Conservation (phyloP, 2,329 filamentous ascomycete species). For the Lasiodiplodia sp. region DNA sequence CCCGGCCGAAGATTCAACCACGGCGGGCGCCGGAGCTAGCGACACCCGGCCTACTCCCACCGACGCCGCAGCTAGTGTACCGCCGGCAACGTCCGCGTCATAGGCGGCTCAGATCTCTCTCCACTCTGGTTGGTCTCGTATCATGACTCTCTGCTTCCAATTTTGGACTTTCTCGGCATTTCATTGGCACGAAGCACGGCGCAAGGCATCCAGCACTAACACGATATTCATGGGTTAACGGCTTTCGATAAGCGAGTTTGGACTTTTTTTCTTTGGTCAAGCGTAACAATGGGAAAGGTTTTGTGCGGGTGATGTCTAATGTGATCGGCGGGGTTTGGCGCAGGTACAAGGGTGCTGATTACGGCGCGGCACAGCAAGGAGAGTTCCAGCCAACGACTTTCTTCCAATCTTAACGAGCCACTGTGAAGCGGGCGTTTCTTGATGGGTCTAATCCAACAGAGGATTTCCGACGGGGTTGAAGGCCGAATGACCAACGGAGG, state of each 20-base stretch:
- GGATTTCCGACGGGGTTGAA: conserved; percentile 1
- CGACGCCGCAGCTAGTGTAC: conserved; percentile 19
- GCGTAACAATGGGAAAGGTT: neutral
- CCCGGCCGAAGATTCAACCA: conserved; percentile 12
- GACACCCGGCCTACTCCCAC: conserved; percentile 1
- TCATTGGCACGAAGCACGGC: conserved; percentile 19
- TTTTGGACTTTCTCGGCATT: conserved; percentile 11
- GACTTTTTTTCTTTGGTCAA: conserved; percentile 6
- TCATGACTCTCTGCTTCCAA: neutral
- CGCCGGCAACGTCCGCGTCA: conserved; percentile 10
- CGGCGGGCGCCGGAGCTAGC: neutral
- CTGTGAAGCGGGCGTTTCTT: neutral
- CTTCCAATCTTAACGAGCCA: neutral
- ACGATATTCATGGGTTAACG: conserved; percentile 6
- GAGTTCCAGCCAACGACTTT: conserved; percentile 5
- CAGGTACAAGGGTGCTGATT: conserved; percentile 5
- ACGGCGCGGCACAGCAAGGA: conserved; percentile 10
- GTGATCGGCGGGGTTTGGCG: neutral
- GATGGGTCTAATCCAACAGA: conserved; percentile 4
- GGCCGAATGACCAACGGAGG: neutral
- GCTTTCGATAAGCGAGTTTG: conserved; percentile 4
- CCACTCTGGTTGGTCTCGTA: conserved; percentile 3
- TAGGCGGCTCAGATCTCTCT: neutral
- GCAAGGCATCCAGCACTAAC: conserved; percentile 4
- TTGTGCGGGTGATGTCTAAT: neutral